These are phyloP conservation scores for Fusarium luffae DNA, from an alignment of 2,329 filamentous ascomycete genomes.

Conservation along the genomic window DNA sequence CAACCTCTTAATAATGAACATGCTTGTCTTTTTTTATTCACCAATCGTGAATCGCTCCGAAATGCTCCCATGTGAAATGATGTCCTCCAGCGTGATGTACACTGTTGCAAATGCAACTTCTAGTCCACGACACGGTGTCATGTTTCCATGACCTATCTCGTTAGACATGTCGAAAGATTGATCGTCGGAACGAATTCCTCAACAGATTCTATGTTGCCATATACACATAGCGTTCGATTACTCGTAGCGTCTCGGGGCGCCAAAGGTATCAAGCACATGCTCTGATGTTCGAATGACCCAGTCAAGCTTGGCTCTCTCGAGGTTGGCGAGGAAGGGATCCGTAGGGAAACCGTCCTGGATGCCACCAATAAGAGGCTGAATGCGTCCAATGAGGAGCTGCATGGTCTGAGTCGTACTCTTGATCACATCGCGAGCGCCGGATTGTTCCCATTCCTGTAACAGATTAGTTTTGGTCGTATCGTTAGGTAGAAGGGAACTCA, in stretches of 20 bases:
- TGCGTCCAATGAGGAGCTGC: conserved; percentile 51
- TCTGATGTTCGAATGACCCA: conserved; percentile 54
- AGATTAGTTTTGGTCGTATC: conserved; percentile 23
- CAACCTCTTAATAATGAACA: conserved; percentile 42
- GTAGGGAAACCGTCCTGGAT: conserved; percentile 53
- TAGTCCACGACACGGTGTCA: conserved; percentile 11
- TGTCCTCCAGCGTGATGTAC: conserved; percentile 40
- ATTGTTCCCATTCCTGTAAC: conserved; percentile 54
- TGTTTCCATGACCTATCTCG: conserved; percentile 25
- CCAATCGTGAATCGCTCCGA: conserved; percentile 24
- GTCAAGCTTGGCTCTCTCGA: conserved; percentile 54
- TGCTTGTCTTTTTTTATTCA: conserved; percentile 24
- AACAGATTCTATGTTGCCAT: conserved; percentile 10
- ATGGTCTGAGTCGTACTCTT: conserved; percentile 55
- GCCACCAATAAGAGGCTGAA: conserved; percentile 50
- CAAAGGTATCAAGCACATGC: conserved; percentile 51
- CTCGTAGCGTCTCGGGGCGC: conserved; percentile 46
- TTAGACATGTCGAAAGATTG: conserved; percentile 26
- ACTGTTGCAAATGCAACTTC: conserved; percentile 45
- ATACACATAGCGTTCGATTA: conserved; percentile 33
- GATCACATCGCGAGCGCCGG: conserved; percentile 52
- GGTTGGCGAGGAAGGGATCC: conserved; percentile 53
- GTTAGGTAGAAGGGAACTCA: conserved; percentile 51
- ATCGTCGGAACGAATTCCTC: conserved; percentile 8
- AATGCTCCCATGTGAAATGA: conserved; percentile 38